Conservation (phyloP, 495 filamentous ascomycete genomes). For the Penicillium macrosclerotiorum region DNA sequence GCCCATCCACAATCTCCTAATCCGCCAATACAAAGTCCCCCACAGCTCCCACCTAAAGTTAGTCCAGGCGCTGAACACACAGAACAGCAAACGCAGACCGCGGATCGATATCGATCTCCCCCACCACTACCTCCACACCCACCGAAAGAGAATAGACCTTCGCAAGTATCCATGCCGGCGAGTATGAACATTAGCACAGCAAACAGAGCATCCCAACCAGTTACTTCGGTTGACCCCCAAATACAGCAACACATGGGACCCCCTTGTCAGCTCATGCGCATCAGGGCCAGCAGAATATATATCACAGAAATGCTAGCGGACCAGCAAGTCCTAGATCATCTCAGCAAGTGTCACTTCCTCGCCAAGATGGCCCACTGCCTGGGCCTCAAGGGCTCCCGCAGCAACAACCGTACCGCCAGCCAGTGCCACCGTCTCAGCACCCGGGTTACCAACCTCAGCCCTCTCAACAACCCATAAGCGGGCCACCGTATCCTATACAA, state of each 20-base stretch:
- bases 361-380: conserved; percentile 5
- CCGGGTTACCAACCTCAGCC: conserved; percentile 21
- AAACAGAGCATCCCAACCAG: too few species aligned
- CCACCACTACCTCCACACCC: conserved; percentile 41
- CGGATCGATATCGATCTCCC: conserved; percentile 32
- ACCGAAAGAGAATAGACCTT: conserved; percentile 33
- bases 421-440: conserved; percentile 13
- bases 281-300: too few species aligned
- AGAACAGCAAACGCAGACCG: conserved; percentile 8
- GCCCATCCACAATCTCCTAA: conserved; percentile 16
- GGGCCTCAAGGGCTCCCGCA: neutral
- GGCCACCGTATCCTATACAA: conserved; percentile 15
- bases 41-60: conserved; percentile 39
- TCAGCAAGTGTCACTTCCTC: conserved; percentile 17
- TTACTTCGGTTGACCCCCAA: too few species aligned
- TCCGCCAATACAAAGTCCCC: conserved; percentile 25
- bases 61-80: conserved; percentile 18
- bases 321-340: too few species aligned
- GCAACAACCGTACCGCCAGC: conserved; percentile 5
- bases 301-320: too few species aligned
- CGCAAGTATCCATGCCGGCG: conserved; percentile 5
- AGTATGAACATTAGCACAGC: conserved; percentile 12
- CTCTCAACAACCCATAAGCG: conserved; percentile 13
- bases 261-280: too few species aligned
- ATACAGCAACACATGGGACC: too few species aligned